Evolutionary conservation across 2,329 filamentous ascomycete species (phyloP), one percentile per base, ranked within the genome.

Genomic region (Aspergillus novoparasiticus): DNA sequence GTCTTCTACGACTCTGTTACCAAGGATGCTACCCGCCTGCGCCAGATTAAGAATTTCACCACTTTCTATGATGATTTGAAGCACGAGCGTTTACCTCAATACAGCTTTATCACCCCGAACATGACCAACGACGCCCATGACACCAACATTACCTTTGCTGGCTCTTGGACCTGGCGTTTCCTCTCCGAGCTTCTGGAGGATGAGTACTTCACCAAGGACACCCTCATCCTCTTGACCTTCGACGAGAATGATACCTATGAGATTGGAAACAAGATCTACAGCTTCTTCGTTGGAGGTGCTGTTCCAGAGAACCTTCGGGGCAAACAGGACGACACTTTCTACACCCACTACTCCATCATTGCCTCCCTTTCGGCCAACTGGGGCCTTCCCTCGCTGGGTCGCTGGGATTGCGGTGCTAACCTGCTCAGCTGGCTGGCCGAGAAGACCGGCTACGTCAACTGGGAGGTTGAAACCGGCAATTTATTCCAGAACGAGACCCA

Each of bases 191-290:
- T 95, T 12, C 82, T 95, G 8, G 76, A 84, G 34, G 84, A 95
- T 79, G 78, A 82, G 55, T 85, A 89, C 68, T 94, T 95, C 78
- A 91, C 90, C 86, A 80, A 90, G 46, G 87, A 90, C 72, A 94
- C 91, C 0, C 84, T 94, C 1, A 85, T 95, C n/a, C 81, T 94
- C 6, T 77, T 95, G 65, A 94, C 88, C n/a, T 95, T 92, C 72
- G 92, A 96, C 68, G 92, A 95, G 80, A 92, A 89, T 77, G 85
- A 90, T 69, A 88, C 86, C 11, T 93, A 93, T 77, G 79, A 82
- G 16, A 80, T 82, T 32, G 85, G 85, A 68, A 95, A 94, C 84
- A 83, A 83, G 41, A 84, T 95, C 63, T 85, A 91, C 64, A 87
- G 82, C 64, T 84, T 95, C 67, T 84, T 95, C 0, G 80, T 96